Evolutionary conservation across 1,284 basidiomycete species (phyloP).

Genomic region (Trichosporon asahii): DNA sequence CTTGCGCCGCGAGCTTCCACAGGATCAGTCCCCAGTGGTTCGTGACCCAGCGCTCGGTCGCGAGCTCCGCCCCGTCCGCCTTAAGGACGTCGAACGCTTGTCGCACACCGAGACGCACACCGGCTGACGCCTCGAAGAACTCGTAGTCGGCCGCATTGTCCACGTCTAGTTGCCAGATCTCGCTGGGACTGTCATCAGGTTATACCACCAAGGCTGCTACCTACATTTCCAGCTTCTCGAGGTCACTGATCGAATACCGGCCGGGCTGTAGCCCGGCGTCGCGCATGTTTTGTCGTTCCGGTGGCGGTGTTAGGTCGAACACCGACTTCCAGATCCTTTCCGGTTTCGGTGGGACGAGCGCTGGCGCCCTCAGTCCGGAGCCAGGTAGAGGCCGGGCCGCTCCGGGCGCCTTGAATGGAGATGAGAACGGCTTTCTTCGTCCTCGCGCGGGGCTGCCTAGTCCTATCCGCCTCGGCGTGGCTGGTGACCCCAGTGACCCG

Average conservation of each 20-base stretch:
- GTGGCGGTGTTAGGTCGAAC: conserved; percentile 39
- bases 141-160: conserved; percentile 62
- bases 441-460: conserved; percentile 24
- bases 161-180: conserved; percentile 62
- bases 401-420: conserved; percentile 43
- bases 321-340: conserved; percentile 27
- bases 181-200: conserved; percentile 45
- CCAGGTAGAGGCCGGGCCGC: not conserved
- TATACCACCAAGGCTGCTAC: conserved; percentile 31
- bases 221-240: conserved; percentile 64
- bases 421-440: conserved; percentile 35
- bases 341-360: conserved; percentile 8
- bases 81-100: conserved; percentile 33
- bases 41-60: conserved; percentile 65
- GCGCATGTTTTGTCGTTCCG: conserved; percentile 30
- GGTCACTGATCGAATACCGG: conserved; percentile 56
- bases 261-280: conserved; percentile 57
- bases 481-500: conserved; percentile 24
- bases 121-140: conserved; percentile 55
- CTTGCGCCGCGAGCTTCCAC: conserved; percentile 90
- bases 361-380: conserved; percentile 10
- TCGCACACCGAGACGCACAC: conserved; percentile 26
- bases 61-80: conserved; percentile 33
- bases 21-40: conserved; percentile 88
- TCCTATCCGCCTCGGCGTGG: conserved; percentile 40